Base-by-base conservation (phyloP, 2,329 filamentous ascomycete species). In the Colletotrichum truncatum region DNA sequence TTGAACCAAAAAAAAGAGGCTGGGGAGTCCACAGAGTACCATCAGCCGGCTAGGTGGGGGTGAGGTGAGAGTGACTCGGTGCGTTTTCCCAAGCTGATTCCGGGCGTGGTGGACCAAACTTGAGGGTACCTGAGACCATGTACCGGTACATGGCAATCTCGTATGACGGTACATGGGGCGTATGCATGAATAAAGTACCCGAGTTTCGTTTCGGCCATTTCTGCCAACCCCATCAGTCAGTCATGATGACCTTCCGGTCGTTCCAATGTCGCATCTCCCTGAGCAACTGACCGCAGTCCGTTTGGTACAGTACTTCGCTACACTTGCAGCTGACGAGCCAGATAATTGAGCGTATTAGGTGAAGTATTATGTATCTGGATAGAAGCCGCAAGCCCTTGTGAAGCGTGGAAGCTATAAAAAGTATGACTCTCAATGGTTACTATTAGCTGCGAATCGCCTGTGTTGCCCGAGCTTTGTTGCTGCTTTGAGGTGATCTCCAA, bases 161-260 rank as follows among this genome's bases (percentile, higher is more conserved):
- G 70, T 69, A 70, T 62, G 63, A 68, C 64, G 67, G 60, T 75
- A 75, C 73, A 71, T 73, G 56, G 58, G 67, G 53, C 56, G 46
- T 64, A 62, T 71, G 71, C 70, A 72, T 66, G 58, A 71, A 67
- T 67, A 67, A 75, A 73, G 73, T 75, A 75, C 71, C 70, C 59
- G 38, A 36, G 32, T 59, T 58, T 62, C 52, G 64, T 57, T 64
- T 66, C 46, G 51, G 36, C 53, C 45, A 38, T 34, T 18, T 38
- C 30, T 53, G 45, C 30, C 16, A 64, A 38, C 49, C 51, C 39
- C 59, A 64, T 64, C 38, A 52, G 39, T 49, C 39, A 63, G 63
- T 43, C 53, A 43, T 38, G 16, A 39, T 53, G 45, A 41, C 59
- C 39, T 53, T 46, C 64, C 43, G 52, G 59, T 45, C 45, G 46